Evolutionary conservation across 805 yeast species (phyloP).

Genomic region (Kluyveromyces dobzhanskii): DNA sequence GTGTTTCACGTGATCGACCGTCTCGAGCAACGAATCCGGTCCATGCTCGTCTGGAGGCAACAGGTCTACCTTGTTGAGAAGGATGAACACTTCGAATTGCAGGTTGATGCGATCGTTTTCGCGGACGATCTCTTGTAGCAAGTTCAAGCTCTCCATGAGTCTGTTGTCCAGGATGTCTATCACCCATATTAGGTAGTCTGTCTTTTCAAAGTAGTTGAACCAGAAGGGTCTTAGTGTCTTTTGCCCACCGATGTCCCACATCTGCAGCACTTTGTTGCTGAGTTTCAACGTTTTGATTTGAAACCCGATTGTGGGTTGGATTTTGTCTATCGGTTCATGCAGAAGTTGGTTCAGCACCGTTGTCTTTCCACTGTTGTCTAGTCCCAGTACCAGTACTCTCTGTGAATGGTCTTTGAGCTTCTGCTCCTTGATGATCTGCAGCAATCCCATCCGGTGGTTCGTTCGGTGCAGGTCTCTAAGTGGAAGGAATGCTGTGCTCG

Average conservation of each 20-base stretch:
- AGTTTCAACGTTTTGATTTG: conserved; percentile 54
- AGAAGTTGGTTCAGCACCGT: conserved; percentile 61
- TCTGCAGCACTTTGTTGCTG: conserved; percentile 39
- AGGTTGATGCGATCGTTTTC: conserved; percentile 69
- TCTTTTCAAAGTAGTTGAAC: conserved; percentile 85
- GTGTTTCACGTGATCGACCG: conserved; percentile 2
- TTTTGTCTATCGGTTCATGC: conserved; percentile 31
- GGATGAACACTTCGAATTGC: conserved; percentile 43
- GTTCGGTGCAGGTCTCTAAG: no score
- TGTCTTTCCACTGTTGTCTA: conserved; percentile 89
- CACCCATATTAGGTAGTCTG: conserved; percentile 79
- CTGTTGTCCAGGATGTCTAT: conserved; percentile 60
- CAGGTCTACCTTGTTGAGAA: conserved; percentile 70
- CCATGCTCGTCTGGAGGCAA: conserved; percentile 14
- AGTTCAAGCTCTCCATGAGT: conserved; percentile 54
- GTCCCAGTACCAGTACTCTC: conserved; percentile 68
- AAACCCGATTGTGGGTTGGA: conserved; percentile 81
- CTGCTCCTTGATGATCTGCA: conserved; percentile 73
- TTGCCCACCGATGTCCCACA: conserved; percentile 95
- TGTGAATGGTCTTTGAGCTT: conserved; percentile 72
- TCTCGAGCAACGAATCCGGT: not conserved
- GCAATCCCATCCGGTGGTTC: conserved; percentile 55
- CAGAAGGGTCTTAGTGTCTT: conserved; percentile 75
- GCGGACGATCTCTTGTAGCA: conserved; percentile 50
- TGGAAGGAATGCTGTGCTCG: no score